Evolutionary conservation across 2,329 filamentous ascomycete species (phyloP).

Genomic region (Trichoderma sp.): DNA sequence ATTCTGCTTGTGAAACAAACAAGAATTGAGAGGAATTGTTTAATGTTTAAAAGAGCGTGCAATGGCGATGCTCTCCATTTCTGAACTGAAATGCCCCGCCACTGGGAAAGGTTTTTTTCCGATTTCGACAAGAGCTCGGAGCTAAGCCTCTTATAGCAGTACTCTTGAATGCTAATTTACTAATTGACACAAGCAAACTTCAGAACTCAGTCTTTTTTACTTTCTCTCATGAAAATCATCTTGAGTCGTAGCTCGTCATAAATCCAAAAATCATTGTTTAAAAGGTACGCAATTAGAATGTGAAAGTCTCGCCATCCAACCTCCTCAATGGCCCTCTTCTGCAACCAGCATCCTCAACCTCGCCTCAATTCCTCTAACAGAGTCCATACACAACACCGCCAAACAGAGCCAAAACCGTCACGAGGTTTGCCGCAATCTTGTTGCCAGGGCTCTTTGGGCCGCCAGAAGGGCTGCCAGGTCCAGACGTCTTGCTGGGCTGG

Average conservation of each 20-base stretch:
- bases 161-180: background rate
- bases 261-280: background rate
- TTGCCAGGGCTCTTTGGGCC: background rate
- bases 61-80: slow-evolving; percentile 1
- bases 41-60: background rate
- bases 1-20: background rate
- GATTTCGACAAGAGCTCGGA: background rate
- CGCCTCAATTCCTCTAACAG: background rate
- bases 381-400: background rate
- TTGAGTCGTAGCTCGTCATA: background rate
- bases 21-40: background rate
- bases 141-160: slow-evolving; percentile 6
- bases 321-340: background rate
- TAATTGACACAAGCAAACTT: background rate
- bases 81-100: slow-evolving; percentile 14
- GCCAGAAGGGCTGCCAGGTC: background rate
- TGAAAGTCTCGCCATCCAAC: background rate
- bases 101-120: slow-evolving; percentile 6
- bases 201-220: background rate
- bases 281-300: background rate
- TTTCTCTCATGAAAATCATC: background rate
- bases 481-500: background rate
- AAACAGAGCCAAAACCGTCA: background rate
- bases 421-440: background rate
- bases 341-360: background rate